Base-by-base conservation (phyloP, 139 green algal genomes). In the Pleodorina starrii region DNA sequence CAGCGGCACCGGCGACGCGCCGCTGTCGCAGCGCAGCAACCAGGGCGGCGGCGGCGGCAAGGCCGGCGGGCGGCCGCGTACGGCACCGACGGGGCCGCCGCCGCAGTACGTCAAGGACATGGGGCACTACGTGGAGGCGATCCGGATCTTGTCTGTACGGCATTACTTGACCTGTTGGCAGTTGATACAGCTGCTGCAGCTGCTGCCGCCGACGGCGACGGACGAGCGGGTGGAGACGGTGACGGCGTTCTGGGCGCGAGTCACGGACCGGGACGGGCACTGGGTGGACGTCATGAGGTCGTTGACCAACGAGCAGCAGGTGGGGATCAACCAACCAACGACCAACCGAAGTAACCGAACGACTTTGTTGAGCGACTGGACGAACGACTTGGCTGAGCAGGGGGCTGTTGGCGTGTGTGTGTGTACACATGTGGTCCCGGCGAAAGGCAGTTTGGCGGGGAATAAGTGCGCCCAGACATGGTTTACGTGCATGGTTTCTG, bases 261-360 rank as follows among this genome's bases (percentile, higher is more conserved):
- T 84, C 1, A 43, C 77, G 10, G 87, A 94, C 69, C 63, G 91
- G 7, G 77, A 74, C 2, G 32, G 54, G 32, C 71, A 87, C 43
- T 94, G 86, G 86, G 89, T 84, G 2, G 90, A 93, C 63, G 86
- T 95, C 23, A 89, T 95, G 92, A 85, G 93, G 7, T 40, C 74
- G 40, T 84, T 95, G 19, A 84, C 46, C 11, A 66, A 42, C 12
- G 91, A 94, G 51, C 87, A 92, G 73, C 92, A 95, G 92, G 92
- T 86, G 54, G 19, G 78, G 32, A 5, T 25, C 54, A n/a, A n/a
- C n/a, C n/a, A n/a, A n/a, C n/a, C n/a, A n/a, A n/a, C n/a, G n/a
- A n/a, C n/a, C n/a, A n/a, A n/a, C n/a, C n/a, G n/a, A n/a, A n/a
- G n/a, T n/a, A n/a, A n/a, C n/a, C n/a, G n/a, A n/a, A n/a, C n/a